These are phyloP conservation scores for Fusarium sp. DNA, from an alignment of 2,329 filamentous ascomycete genomes.

Conservation along the genomic window DNA sequence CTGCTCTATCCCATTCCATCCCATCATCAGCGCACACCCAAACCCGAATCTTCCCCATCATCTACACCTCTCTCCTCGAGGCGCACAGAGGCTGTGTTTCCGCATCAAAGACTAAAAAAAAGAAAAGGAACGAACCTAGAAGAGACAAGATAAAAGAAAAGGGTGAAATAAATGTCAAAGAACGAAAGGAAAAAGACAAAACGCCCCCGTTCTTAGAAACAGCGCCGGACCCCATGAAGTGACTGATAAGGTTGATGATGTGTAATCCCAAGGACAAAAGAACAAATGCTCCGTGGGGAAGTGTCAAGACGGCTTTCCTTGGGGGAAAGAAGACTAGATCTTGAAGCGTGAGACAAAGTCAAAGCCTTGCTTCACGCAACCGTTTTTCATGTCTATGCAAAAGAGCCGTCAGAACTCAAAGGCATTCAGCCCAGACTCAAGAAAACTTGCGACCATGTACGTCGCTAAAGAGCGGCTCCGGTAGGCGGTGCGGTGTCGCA, in stretches of 20 bases:
- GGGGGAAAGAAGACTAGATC: neutral
- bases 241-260: slow-evolving; percentile 19
- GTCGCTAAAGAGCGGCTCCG: slow-evolving; percentile 30
- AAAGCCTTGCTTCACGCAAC: neutral
- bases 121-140: slow-evolving; percentile 27
- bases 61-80: slow-evolving; percentile 28
- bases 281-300: slow-evolving; percentile 20
- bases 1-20: slow-evolving; percentile 26
- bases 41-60: slow-evolving; percentile 14
- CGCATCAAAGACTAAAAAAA: slow-evolving; percentile 10
- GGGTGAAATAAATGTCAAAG: slow-evolving; percentile 24
- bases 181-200: slow-evolving; percentile 31
- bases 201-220: slow-evolving; percentile 41
- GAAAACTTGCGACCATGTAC: slow-evolving; percentile 28
- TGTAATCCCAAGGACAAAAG: slow-evolving; percentile 35
- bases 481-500: slow-evolving; percentile 24
- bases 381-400: slow-evolving; percentile 20
- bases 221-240: slow-evolving; percentile 46
- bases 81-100: slow-evolving; percentile 18
- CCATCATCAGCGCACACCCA: slow-evolving; percentile 35
- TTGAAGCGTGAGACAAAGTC: neutral
- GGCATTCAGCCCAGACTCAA: slow-evolving; percentile 25
- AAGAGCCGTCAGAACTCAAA: slow-evolving; percentile 21
- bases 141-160: slow-evolving; percentile 9
- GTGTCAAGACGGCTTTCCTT: slow-evolving; percentile 11